Conservation (phyloP, 768 basidiomycete species). For the Calocera viscosa region DNA sequence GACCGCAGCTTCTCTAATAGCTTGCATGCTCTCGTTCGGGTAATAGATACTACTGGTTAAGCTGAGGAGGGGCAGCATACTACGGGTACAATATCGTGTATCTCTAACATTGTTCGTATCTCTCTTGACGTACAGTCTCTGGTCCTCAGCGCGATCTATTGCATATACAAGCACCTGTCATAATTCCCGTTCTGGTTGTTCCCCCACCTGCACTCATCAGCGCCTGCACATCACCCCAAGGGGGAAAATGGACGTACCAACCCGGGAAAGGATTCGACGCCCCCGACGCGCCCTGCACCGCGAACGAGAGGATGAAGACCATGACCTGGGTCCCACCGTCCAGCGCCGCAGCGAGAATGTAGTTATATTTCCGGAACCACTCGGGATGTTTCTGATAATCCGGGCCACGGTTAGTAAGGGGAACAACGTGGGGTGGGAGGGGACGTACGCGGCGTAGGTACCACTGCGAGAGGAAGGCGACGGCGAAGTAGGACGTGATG, state of each 20-base stretch:
- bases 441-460: conserved; percentile 14
- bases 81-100: too few species aligned
- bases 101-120: too few species aligned
- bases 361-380: conserved; percentile 43
- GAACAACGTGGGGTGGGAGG: background rate
- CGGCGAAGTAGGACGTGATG: conserved; percentile 36
- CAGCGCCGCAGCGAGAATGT: conserved; percentile 48
- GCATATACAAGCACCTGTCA: conserved; percentile 17
- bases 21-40: too few species aligned
- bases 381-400: conserved; percentile 40
- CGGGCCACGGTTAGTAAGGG: conserved; percentile 34
- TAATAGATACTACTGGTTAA: too few species aligned
- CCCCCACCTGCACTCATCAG: too few species aligned
- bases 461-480: conserved; percentile 45
- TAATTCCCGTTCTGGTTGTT: conserved; percentile 41
- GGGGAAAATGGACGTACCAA: conserved; percentile 28
- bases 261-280: conserved; percentile 31
- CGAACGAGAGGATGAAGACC: conserved; percentile 51
- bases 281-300: conserved; percentile 38
- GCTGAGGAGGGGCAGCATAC: too few species aligned
- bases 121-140: too few species aligned
- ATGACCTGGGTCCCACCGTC: conserved; percentile 53
- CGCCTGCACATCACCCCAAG: too few species aligned
- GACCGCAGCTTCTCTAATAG: too few species aligned
- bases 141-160: too few species aligned